Evolutionary conservation across 768 basidiomycete genomes (phyloP).

Genomic region (Trametes cinnabarina): DNA sequence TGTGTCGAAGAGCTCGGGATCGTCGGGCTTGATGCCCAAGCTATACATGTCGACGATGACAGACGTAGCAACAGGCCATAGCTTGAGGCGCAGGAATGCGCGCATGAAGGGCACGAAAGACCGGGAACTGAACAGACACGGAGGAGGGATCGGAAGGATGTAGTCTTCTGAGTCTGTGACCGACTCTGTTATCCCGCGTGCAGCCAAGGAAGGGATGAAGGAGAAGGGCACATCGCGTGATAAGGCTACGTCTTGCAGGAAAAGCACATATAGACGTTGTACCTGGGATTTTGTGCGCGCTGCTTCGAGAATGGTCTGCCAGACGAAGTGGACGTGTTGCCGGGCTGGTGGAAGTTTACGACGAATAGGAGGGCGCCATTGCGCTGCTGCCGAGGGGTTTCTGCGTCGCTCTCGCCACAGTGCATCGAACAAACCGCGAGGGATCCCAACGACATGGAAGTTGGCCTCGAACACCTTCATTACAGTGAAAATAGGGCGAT

Average conservation of each 20-base stretch:
- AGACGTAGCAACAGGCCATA: slow-evolving; percentile 34
- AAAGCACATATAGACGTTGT: neutral
- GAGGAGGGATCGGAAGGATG: slow-evolving; percentile 3
- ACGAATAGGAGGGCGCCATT: neutral
- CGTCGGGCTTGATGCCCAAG: slow-evolving; percentile 43
- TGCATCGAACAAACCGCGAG: slow-evolving; percentile 23
- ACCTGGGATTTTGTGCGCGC: neutral
- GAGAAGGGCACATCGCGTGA: slow-evolving; percentile 1
- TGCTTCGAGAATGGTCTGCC: neutral
- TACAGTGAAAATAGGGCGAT: slow-evolving; percentile 6
- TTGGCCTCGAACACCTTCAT: slow-evolving; percentile 45
- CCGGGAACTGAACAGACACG: slow-evolving; percentile 29
- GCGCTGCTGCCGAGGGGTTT: neutral
- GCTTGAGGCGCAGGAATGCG: neutral
- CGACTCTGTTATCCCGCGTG: neutral
- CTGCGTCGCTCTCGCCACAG: slow-evolving; percentile 1
- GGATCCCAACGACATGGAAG: slow-evolving; percentile 55
- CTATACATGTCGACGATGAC: slow-evolving; percentile 54
- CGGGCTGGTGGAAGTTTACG: neutral
- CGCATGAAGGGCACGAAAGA: slow-evolving; percentile 33
- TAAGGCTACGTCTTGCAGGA: slow-evolving; percentile 1
- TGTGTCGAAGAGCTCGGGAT: slow-evolving; percentile 47
- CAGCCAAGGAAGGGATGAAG: neutral
- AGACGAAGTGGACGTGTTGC: neutral
- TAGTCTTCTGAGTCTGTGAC: neutral